phyloP scores from a whole-genome alignment of 2,329 filamentous ascomycete species.

The Colletotrichum costaricense region DNA sequence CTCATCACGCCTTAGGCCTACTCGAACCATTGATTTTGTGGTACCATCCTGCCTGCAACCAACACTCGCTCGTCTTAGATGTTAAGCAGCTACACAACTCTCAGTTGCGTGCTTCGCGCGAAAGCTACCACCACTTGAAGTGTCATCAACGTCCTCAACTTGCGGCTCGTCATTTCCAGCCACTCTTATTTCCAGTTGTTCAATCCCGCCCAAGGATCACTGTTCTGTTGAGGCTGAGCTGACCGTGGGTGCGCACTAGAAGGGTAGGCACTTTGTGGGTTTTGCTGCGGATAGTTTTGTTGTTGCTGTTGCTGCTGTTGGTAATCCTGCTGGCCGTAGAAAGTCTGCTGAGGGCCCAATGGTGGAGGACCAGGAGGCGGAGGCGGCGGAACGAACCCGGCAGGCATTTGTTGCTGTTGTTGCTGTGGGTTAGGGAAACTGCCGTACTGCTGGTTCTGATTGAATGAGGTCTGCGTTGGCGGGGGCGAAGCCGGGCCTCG shows the following conservation, averaged over 20 bases:
- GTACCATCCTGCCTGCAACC: background rate
- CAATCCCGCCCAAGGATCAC: conserved; percentile 65
- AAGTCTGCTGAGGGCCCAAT: conserved; percentile 71
- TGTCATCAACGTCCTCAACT: background rate
- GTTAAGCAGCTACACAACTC: background rate
- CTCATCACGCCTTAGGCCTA: background rate
- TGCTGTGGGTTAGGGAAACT: conserved; percentile 44
- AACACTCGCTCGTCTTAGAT: background rate
- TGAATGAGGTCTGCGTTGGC: conserved; percentile 66
- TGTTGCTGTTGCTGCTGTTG: conserved; percentile 44
- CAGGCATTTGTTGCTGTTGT: conserved; percentile 54
- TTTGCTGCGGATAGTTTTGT: conserved; percentile 42
- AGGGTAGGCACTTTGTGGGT: conserved; percentile 44
- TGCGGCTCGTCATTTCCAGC: background rate
- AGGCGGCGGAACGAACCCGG: conserved; percentile 71
- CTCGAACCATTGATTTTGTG: background rate
- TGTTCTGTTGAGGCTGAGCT: conserved; percentile 51
- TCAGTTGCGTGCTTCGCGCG: background rate
- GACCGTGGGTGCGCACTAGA: conserved; percentile 44
- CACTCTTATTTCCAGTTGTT: conserved; percentile 61
- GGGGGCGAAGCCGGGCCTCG: conserved; percentile 64
- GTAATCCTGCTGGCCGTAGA: conserved; percentile 55
- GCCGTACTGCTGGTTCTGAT: conserved; percentile 46
- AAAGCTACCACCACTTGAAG: background rate
- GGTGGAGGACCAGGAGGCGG: conserved; percentile 73